phyloP scores from a whole-genome alignment of 768 basidiomycete species.

The Gymnopilus junonius region DNA sequence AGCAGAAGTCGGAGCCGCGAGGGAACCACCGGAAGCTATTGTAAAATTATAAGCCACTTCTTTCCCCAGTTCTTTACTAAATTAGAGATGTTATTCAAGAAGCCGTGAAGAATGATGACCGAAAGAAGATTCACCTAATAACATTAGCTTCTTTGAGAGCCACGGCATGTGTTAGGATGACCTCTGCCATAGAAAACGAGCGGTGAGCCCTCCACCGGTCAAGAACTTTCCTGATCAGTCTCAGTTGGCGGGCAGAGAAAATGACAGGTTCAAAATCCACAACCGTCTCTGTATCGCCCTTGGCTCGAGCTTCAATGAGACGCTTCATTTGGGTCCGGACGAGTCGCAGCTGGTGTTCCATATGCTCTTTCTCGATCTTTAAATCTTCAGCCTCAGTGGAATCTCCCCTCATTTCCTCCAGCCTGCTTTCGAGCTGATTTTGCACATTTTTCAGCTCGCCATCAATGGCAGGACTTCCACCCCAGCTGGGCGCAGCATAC shows the following conservation, averaged over 20 bases:
- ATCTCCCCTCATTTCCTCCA: constrained; percentile 59
- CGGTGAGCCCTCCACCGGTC: constrained; percentile 86
- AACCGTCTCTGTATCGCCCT: constrained; percentile 72
- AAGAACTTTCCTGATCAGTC: constrained; percentile 81
- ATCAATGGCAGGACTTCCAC: constrained; percentile 68
- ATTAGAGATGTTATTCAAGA: constrained; percentile 7
- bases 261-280: constrained; percentile 78
- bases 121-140: constrained; percentile 62
- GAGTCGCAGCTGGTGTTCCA: constrained; percentile 85
- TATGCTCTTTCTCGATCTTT: constrained; percentile 89
- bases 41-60: constrained; percentile 92
- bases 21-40: constrained; percentile 80
- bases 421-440: constrained; percentile 72
- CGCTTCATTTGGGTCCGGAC: constrained; percentile 85
- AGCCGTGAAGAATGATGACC: neutral
- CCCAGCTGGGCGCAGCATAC: constrained; percentile 59
- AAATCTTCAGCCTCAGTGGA: constrained; percentile 80
- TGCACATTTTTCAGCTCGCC: constrained; percentile 73
- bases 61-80: constrained; percentile 85
- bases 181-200: constrained; percentile 92
- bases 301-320: constrained; percentile 73
- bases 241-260: constrained; percentile 81
- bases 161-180: constrained; percentile 82
- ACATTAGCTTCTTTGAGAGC: constrained; percentile 94
- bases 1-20: constrained; percentile 80